Evolutionary conservation across 2,329 filamentous ascomycete genomes (phyloP).

Genomic region (Exserohilum turcica): DNA sequence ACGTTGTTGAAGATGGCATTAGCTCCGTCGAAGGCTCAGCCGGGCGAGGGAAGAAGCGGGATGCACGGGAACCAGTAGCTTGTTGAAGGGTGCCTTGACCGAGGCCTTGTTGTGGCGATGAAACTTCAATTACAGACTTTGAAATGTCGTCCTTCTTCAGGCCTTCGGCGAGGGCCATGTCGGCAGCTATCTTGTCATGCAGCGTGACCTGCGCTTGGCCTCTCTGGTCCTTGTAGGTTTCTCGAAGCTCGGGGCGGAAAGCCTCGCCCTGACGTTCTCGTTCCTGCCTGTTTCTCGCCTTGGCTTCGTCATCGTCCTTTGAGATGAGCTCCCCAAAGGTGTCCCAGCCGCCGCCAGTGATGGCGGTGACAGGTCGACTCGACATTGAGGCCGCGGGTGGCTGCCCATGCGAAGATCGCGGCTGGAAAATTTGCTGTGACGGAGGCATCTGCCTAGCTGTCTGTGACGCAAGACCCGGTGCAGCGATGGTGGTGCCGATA

Average conservation of each 20-base stretch:
- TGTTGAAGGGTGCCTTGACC: conserved; percentile 34
- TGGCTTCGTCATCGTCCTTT: conserved; percentile 35
- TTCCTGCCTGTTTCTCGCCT: conserved; percentile 34
- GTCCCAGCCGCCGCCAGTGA: conserved; percentile 39
- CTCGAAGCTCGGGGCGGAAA: conserved; percentile 41
- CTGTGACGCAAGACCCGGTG: conserved; percentile 25
- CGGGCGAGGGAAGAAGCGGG: conserved; percentile 47
- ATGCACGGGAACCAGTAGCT: conserved; percentile 36
- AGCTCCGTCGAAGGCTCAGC: conserved; percentile 34
- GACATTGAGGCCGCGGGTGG: conserved; percentile 21
- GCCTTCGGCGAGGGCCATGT: conserved; percentile 13
- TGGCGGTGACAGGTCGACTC: conserved; percentile 37
- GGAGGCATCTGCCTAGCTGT: conserved; percentile 21
- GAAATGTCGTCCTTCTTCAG: conserved; percentile 35
- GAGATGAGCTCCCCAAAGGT: conserved; percentile 40
- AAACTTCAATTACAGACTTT: conserved; percentile 30
- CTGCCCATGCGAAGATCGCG: conserved; percentile 23
- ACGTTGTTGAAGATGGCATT: conserved; percentile 23
- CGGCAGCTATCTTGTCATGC: conserved; percentile 33
- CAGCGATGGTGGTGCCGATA: conserved; percentile 28
- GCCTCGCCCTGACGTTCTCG: conserved; percentile 34
- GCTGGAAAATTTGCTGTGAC: conserved; percentile 30
- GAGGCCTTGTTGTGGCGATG: conserved; percentile 28
- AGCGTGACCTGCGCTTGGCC: conserved; percentile 39
- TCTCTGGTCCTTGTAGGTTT: conserved; percentile 39